phyloP scores from a whole-genome alignment of 148 eudicot genomes.

The Persicaria maculosa region DNA sequence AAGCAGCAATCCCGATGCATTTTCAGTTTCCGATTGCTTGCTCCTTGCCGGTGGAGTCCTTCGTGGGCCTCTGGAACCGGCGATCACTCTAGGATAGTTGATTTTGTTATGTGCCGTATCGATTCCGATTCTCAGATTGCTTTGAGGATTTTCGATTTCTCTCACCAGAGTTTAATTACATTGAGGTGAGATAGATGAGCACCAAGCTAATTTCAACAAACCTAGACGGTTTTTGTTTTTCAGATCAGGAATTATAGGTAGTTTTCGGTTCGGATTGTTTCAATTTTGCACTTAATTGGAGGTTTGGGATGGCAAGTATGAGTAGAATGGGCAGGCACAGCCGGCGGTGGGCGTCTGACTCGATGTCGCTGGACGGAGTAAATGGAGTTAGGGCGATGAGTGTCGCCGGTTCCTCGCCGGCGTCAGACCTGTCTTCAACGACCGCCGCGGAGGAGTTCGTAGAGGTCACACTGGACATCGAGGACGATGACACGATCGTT shows the following conservation, averaged over 20 bases:
- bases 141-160: no score
- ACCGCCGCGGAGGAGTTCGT: conserved; percentile 55
- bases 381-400: conserved; percentile 14
- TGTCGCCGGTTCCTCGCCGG: conserved; percentile 44
- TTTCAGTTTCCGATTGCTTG: not conserved
- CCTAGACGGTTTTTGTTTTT: not conserved
- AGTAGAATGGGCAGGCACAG: conserved; percentile 20
- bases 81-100: not conserved
- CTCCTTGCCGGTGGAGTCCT: not conserved
- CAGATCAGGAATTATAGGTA: not conserved
- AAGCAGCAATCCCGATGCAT: not conserved
- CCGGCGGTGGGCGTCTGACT: conserved; percentile 51
- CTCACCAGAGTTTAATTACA: no score
- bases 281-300: not conserved
- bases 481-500: conserved; percentile 69
- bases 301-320: not conserved
- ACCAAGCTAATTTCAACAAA: no score
- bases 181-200: not conserved
- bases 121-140: not conserved
- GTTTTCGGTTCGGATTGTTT: not conserved
- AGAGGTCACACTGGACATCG: conserved; percentile 80
- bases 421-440: conserved; percentile 18
- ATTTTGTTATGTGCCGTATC: not conserved
- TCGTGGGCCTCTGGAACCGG: not conserved
- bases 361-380: conserved; percentile 15